Percentiles rank a stretch among this genome's conserved stretches.
Conservation (phyloP, 1,139 yeast genomes). For the Pichia inconspicua region DNA sequence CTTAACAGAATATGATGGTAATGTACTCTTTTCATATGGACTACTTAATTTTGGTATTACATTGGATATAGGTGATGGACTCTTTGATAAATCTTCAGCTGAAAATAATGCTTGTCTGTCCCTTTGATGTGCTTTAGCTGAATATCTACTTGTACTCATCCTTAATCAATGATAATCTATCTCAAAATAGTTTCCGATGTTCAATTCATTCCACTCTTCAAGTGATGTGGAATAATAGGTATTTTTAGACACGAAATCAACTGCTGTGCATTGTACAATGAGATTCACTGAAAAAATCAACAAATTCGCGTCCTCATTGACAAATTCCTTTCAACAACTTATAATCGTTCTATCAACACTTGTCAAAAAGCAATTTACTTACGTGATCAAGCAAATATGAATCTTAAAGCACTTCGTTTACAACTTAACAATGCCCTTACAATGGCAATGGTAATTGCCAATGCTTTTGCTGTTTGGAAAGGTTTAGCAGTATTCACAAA, state of each 20-base stretch:
- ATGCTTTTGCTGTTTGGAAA: conserved; percentile 92
- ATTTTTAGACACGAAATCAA: no score
- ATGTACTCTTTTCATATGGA: conserved; percentile 27
- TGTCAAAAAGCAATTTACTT: no score
- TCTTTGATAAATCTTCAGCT: conserved; percentile 6
- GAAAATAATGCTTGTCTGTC: conserved; percentile 27
- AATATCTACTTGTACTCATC: conserved; percentile 28
- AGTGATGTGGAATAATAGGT: no score
- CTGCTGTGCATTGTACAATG: no score
- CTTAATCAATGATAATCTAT: not conserved
- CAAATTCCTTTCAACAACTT: no score
- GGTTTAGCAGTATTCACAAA: conserved; percentile 69
- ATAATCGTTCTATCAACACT: not conserved
- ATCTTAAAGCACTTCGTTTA: conserved; percentile 23
- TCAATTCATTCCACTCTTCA: no score
- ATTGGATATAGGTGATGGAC: conserved; percentile 2
- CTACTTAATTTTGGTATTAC: not conserved
- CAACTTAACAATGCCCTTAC: conserved; percentile 42
- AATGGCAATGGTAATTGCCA: conserved; percentile 70
- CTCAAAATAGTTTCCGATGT: no score
- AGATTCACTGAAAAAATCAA: no score
- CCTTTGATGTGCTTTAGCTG: conserved; percentile 27
- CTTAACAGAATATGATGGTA: conserved; percentile 23
- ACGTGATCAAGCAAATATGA: conserved; percentile 15
- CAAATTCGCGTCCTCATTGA: no score